Base-by-base conservation (phyloP, 1,284 basidiomycete genomes). In the Leccinum insolens region DNA sequence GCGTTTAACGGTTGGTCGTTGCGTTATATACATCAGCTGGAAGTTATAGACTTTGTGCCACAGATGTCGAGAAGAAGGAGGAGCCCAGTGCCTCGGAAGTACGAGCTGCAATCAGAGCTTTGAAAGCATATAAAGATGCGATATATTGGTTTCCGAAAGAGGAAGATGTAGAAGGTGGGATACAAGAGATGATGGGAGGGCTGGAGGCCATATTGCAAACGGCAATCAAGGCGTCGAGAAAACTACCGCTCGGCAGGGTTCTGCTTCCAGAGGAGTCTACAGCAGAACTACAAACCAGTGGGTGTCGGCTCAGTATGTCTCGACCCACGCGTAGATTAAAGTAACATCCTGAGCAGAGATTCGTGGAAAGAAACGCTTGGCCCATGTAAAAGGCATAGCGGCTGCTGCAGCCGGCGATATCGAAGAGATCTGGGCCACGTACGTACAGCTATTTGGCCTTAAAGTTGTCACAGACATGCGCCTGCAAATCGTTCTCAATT, bases 361-460 rank as follows among this genome's bases (percentile, higher is more conserved):
- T 22, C 57, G 63, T 37, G 67, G 63, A 14, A 69, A 2, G 31
- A 31, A 17, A 15, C 63, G 39, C 0, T 14, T 69, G 4, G 61
- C 63, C 0, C 61, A 39, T 3, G 58, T 69, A 3, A 69, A 61
- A 62, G 0, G 49, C 2, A 66, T 69, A 3, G 2, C 55, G 5
- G 67, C 58, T 3, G 58, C 62, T 17, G 58, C 65, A 3, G 22
- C 59, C 3, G 52, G 68, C 3, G 64, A 69, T 15, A 41, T 69
- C 2, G 64, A 69, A 11, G 65, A 69, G 31, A 69, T 69, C 22
- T 69, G 68, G 68, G 57, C 61, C 2, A 66, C 61, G 0, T 69
- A 69, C 5, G 25, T 66, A 0, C 68, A 69, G 7, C 15, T 69
- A 2, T 69, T 69, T 6, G 25, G 3, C n/a, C 58, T 69, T 2